Evolutionary conservation across 495 filamentous ascomycete species (phyloP), one percentile per base, ranked within the genome.

Genomic region (Rhizodiscina lignyota): DNA sequence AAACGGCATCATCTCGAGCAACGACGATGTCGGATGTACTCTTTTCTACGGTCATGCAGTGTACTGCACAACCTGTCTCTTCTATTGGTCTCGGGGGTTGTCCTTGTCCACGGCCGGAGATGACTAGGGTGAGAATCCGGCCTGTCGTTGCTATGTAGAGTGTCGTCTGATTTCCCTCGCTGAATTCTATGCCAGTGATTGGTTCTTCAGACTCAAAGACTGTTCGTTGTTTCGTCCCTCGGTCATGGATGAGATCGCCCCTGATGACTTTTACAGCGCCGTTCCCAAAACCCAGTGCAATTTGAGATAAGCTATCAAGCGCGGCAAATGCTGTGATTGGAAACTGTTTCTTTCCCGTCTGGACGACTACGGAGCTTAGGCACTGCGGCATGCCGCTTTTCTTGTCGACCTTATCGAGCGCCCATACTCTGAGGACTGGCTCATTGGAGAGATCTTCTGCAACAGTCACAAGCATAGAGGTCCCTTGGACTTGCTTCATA

Each of bases 201-300:
- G 89, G 89, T 46, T 97, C 89, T 45, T 96, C 85, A 2, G 86
- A 93, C 48, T 94, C 89, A 57, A 92, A 91, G 19, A 97, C 84
- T 19, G 87, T 87, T 17, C 91, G 72, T 53, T 97, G 89, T 51
- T 84, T 86, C 23, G 89, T 81, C n/a, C 89, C 89, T 40, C 85
- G 72, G 53, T 96, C 91, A 53, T 96, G 82, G 39, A 97, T 85
- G 31, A 97, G 59, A 56, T 97, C 89, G 35, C 89, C 89, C 26
- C 89, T 72, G 38, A 97, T 79, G 23, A 94, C 75, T 5, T 83
- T 91, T 20, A 97, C 89, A 6, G 84, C 77, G 15, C 89, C 89
- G 54, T 96, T 94, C 18, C 79, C 89, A 55, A 97, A 97, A 13
- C 91, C 89, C 8, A 96, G 75, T 17, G 85, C 89, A 4, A 94